Evolutionary conservation across 2,329 filamentous ascomycete genomes (phyloP).

Genomic region (Ilyonectria sp.): DNA sequence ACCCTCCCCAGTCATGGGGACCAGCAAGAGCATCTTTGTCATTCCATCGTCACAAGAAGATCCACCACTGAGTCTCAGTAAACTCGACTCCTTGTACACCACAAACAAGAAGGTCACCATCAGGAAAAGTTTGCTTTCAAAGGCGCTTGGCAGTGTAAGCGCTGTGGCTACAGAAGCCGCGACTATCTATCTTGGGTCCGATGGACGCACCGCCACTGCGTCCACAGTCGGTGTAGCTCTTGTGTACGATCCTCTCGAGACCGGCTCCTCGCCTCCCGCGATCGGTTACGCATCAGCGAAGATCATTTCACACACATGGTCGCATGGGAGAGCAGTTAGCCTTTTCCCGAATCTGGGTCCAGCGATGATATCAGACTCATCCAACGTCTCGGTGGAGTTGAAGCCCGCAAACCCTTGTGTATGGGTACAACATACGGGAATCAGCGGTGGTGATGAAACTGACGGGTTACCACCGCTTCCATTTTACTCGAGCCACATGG

Average conservation of each 20-base stretch:
- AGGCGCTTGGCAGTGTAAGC: neutral
- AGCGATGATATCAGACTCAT: neutral
- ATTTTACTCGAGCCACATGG: neutral
- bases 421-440: neutral
- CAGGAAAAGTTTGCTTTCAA: neutral
- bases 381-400: neutral
- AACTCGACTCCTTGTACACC: neutral
- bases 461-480: neutral
- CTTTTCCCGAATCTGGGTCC: neutral
- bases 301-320: neutral
- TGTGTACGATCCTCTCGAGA: neutral
- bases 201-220: neutral
- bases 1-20: neutral
- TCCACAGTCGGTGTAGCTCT: neutral
- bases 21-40: neutral
- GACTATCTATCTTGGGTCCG: neutral
- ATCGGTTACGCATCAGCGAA: neutral
- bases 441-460: neutral
- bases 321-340: neutral
- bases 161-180: slow-evolving; percentile 1
- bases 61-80: neutral
- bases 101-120: neutral
- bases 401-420: neutral
- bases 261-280: neutral
- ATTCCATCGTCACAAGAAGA: slow-evolving; percentile 7